Evolutionary conservation across 805 yeast species (phyloP).

Genomic region (Suhomyces kilbournensis): DNA sequence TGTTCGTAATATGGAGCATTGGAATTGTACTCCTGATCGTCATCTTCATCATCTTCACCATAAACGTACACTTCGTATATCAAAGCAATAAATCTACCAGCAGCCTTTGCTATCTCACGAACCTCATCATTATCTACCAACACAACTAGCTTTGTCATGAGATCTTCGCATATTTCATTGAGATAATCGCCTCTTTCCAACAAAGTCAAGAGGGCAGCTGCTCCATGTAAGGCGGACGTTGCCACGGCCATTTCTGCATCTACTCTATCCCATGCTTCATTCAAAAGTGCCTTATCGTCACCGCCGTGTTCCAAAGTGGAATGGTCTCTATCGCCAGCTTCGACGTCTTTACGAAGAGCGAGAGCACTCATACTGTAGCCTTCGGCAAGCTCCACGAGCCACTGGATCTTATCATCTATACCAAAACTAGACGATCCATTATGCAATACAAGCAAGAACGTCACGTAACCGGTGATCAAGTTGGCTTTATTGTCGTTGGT

Average conservation of each 20-base stretch:
- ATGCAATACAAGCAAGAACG: constrained; percentile 41
- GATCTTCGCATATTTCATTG: constrained; percentile 41
- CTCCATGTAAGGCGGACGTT: constrained; percentile 45
- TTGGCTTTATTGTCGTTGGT: constrained; percentile 39
- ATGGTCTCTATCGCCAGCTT: constrained; percentile 42
- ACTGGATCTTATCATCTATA: constrained; percentile 42
- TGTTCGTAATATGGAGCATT: constrained; percentile 54
- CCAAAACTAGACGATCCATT: constrained; percentile 51
- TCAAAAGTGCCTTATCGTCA: constrained; percentile 33
- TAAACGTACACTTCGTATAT: constrained; percentile 53
- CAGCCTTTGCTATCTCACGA: constrained; percentile 51
- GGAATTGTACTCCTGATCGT: constrained; percentile 42
- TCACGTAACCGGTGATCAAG: constrained; percentile 36
- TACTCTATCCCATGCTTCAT: constrained; percentile 30
- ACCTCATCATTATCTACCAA: constrained; percentile 40
- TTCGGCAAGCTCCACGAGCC: constrained; percentile 46
- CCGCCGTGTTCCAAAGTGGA: constrained; percentile 37
- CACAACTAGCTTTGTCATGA: constrained; percentile 38
- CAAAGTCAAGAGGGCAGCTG: constrained; percentile 44
- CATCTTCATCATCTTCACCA: constrained; percentile 38
- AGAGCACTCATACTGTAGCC: constrained; percentile 30
- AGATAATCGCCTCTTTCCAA: constrained; percentile 42
- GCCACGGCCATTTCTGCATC: constrained; percentile 36
- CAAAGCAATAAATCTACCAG: constrained; percentile 54
- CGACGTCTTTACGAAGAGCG: constrained; percentile 28